These are phyloP conservation scores for Vanilla planifolia DNA, from an alignment of 106 monocot genomes.

Conservation along the genomic window DNA sequence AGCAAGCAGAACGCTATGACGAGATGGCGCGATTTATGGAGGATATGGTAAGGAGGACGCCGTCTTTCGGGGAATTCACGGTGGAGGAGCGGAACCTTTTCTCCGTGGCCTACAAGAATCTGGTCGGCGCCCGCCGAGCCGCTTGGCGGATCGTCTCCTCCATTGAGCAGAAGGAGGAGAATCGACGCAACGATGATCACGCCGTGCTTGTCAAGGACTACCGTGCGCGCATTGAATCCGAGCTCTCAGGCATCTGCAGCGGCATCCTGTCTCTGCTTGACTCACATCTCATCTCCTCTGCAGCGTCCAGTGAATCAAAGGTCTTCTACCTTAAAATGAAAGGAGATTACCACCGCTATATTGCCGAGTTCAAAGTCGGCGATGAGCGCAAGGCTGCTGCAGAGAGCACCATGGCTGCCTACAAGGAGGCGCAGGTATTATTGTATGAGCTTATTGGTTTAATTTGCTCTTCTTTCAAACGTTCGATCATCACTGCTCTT, in stretches of 20 bases:
- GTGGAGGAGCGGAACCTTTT: constrained; percentile 12
- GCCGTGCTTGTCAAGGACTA: constrained; percentile 12
- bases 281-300: constrained; percentile 4
- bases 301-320: constrained; percentile 12
- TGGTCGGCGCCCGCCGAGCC: constrained; percentile 14
- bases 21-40: constrained; percentile 8
- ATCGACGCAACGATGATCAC: constrained; percentile 16
- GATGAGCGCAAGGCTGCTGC: constrained; percentile 13
- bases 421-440: constrained; percentile 14
- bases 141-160: constrained; percentile 19
- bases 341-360: constrained; percentile 16
- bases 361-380: constrained; percentile 13
- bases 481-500: no score
- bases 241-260: constrained; percentile 7
- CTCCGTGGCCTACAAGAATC: constrained; percentile 18
- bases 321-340: constrained; percentile 21
- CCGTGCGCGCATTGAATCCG: constrained; percentile 8
- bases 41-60: constrained; percentile 3
- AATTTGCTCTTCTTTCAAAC: no score
- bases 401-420: constrained; percentile 13
- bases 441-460: not conserved
- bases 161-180: constrained; percentile 17
- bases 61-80: constrained; percentile 7
- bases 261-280: constrained; percentile 10
- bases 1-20: constrained; percentile 10